Evolutionary conservation across 805 yeast genomes (phyloP).

Genomic region (Naumovozyma baii): DNA sequence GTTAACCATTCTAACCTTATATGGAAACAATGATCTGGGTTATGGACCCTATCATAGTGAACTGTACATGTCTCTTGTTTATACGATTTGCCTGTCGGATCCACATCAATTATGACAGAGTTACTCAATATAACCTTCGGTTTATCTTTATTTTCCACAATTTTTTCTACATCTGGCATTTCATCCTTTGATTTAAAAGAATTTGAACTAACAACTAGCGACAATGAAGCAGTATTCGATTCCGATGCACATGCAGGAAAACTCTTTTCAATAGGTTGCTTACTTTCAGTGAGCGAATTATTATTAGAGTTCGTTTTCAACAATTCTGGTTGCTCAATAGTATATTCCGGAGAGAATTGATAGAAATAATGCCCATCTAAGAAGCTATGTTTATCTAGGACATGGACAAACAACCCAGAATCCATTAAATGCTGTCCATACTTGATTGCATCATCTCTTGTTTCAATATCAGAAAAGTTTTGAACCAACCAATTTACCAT

Average conservation of each 20-base stretch:
- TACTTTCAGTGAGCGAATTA: conserved; percentile 2
- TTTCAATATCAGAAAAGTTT: conserved; percentile 66
- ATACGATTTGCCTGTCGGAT: conserved; percentile 59
- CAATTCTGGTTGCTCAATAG: conserved; percentile 9
- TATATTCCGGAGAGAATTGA: conserved; percentile 50
- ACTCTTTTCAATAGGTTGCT: conserved; percentile 2
- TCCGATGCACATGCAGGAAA: conserved; percentile 8
- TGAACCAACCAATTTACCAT: conserved; percentile 78
- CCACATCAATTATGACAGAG: conserved; percentile 61
- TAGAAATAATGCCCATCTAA: conserved; percentile 92
- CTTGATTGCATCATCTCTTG: conserved; percentile 71
- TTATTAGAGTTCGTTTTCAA: neutral
- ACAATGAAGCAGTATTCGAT: conserved; percentile 3
- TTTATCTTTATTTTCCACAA: conserved; percentile 3
- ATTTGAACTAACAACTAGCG: conserved; percentile 6
- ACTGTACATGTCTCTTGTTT: conserved; percentile 71
- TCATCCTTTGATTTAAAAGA: conserved; percentile 10
- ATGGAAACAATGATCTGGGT: conserved; percentile 91
- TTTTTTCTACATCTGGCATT: conserved; percentile 1
- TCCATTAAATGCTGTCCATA: conserved; percentile 76
- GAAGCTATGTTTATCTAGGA: conserved; percentile 71
- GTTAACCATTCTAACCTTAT: conserved; percentile 87
- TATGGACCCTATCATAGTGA: conserved; percentile 86
- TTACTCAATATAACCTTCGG: conserved; percentile 51
- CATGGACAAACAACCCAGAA: conserved; percentile 66